These are phyloP conservation scores for Cudoniella acicularis DNA, from an alignment of 495 filamentous ascomycete species.

Conservation along the genomic window DNA sequence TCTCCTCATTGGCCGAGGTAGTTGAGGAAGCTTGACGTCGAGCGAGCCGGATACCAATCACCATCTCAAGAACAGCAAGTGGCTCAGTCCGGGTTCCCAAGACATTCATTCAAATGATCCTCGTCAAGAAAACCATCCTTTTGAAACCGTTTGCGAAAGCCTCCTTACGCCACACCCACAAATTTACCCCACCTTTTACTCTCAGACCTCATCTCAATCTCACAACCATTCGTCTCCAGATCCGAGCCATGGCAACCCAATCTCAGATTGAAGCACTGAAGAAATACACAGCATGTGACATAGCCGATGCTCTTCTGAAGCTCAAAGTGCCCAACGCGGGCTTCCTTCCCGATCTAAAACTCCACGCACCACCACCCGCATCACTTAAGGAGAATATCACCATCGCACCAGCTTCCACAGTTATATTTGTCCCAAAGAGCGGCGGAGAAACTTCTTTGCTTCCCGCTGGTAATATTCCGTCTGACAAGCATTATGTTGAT, in stretches of 20 bases:
- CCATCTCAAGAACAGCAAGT: neutral
- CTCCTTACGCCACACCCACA: neutral
- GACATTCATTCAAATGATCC: neutral
- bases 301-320: conserved; percentile 62
- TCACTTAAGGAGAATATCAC: conserved; percentile 4
- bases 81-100: neutral
- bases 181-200: neutral
- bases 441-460: conserved; percentile 1
- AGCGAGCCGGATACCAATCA: neutral
- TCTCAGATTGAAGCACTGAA: conserved; percentile 2
- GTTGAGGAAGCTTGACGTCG: neutral
- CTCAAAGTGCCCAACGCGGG: conserved; percentile 56
- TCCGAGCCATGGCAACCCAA: neutral
- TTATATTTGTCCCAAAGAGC: conserved; percentile 55
- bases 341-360: conserved; percentile 55
- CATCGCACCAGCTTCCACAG: conserved; percentile 59
- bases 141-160: neutral
- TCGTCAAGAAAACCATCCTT: neutral
- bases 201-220: neutral
- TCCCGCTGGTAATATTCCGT: conserved; percentile 32
- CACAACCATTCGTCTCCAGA: no score
- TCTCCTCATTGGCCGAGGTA: no score
- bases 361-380: neutral
- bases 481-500: conserved; percentile 58
- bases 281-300: conserved; percentile 37